Evolutionary conservation across 148 eudicot species (phyloP), one percentile per base, ranked within the genome.

Genomic region (Chenopodium album): DNA sequence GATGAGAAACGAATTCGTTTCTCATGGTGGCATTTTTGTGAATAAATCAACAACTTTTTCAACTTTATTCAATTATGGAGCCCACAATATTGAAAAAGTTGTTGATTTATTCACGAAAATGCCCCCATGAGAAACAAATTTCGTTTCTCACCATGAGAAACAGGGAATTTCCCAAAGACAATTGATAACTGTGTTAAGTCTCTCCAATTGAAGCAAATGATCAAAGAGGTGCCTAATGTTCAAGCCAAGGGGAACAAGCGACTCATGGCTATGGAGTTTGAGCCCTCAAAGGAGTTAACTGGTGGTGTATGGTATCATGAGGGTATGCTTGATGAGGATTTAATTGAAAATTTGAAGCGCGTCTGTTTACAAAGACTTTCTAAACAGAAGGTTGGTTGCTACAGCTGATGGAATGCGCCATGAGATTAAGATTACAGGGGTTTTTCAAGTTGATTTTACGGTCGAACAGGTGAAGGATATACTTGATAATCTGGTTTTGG

Each of bases 231-330:
- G 2, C 73, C 85, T 17, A 87, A 88, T 65, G 81, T 90, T 75
- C 82, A 89, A 81, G 76, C 76, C 78, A 94, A 89, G 82, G 90
- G 84, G 37, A 91, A 79, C 78, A 89, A 88, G 50, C 91, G 80
- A 66, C 89, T 82, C 75, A 86, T 96, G 89, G 97, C 91, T 20
- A 63, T 19, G 1, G 97, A 96, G 81, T 89, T 91, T 73, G 90
- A 92, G 81, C 93, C 98, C 8, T 89, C 98, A 0, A 85, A 76
- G 54, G 93, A 89, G 70, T 47, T 94, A 19, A 91, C 92, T 3
- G 98, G 99, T 22, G 99, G 97, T 34, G 85, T 76, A 26, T 96
- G 95, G 95, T 94, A 91, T 79, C 82, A 71, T 0, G 91, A 88
- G 7, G 98, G 98, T 56, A 60, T 82, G 1, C 91, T 96, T 13